Conservation (phyloP, 768 basidiomycete genomes). For the Tylopilus rubrobrunneus region DNA sequence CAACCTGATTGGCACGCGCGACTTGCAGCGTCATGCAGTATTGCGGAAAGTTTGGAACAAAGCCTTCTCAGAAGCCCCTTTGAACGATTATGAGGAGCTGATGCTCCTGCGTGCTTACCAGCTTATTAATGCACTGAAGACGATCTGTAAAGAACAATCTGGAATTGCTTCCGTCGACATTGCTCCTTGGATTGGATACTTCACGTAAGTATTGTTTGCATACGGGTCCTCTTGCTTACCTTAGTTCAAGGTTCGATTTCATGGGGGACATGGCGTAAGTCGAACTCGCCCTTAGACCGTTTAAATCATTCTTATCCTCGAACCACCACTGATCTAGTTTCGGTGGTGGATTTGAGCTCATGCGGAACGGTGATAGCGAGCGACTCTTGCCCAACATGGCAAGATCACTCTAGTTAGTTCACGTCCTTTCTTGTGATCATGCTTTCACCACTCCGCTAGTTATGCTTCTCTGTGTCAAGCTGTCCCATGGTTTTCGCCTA, state of each 20-base stretch:
- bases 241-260: conserved; percentile 19
- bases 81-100: conserved; percentile 26
- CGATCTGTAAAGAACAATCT: conserved; percentile 11
- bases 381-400: conserved; percentile 29
- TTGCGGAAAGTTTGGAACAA: conserved; percentile 30
- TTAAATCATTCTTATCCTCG: not conserved
- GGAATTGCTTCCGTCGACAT: conserved; percentile 10
- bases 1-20: conserved; percentile 17
- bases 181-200: conserved; percentile 20
- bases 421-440: not conserved
- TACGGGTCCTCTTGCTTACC: not conserved
- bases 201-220: conserved; percentile 14
- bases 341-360: conserved; percentile 36
- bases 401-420: conserved; percentile 27
- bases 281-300: not conserved
- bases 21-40: conserved; percentile 19
- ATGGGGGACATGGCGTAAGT: conserved; percentile 30
- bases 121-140: conserved; percentile 10
- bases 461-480: conserved; percentile 13
- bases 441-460: conserved; percentile 11
- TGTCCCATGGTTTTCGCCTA: conserved; percentile 22
- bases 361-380: conserved; percentile 34
- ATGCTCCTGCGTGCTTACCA: conserved; percentile 22
- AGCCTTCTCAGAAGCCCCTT: conserved; percentile 27
- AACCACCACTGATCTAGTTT: conserved; percentile 25